Evolutionary conservation across 2,329 filamentous ascomycete genomes (phyloP).

Genomic region (Ophiosphaerella herpotricha): DNA sequence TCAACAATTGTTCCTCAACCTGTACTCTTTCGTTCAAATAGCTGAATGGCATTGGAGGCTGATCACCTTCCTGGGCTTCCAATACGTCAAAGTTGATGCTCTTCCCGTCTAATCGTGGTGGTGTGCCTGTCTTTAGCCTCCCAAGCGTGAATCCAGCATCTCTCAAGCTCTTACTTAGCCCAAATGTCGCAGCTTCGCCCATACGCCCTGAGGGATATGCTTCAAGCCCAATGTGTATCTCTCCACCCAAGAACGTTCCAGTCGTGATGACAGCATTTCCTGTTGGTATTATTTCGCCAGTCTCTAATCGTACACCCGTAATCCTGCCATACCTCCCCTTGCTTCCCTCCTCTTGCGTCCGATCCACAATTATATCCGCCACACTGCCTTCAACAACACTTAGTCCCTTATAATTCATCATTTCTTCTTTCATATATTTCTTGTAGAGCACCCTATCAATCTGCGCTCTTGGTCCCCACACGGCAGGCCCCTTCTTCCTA

Average conservation of each 20-base stretch:
- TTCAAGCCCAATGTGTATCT: slow-evolving; percentile 93
- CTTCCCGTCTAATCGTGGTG: slow-evolving; percentile 79
- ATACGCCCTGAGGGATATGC: slow-evolving; percentile 86
- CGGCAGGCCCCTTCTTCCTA: slow-evolving; percentile 85
- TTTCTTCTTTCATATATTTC: slow-evolving; percentile 86
- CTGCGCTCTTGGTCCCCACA: slow-evolving; percentile 96
- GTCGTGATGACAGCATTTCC: slow-evolving; percentile 91
- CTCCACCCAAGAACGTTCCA: slow-evolving; percentile 90
- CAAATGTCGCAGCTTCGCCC: slow-evolving; percentile 91
- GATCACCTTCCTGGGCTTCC: slow-evolving; percentile 77
- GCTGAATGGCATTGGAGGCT: slow-evolving; percentile 87
- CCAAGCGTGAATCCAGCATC: slow-evolving; percentile 90
- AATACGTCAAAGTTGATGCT: slow-evolving; percentile 79
- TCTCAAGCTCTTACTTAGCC: slow-evolving; percentile 84
- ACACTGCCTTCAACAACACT: slow-evolving; percentile 85
- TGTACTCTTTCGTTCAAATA: slow-evolving; percentile 81
- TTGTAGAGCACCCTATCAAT: slow-evolving; percentile 92
- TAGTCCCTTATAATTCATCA: slow-evolving; percentile 77
- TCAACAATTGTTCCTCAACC: slow-evolving; percentile 81
- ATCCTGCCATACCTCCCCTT: slow-evolving; percentile 69
- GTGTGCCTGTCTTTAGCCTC: slow-evolving; percentile 92
- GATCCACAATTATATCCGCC: slow-evolving; percentile 82
- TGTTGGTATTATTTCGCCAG: slow-evolving; percentile 80
- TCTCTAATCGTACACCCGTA: slow-evolving; percentile 82
- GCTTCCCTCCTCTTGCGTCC: slow-evolving; percentile 52